These are phyloP conservation scores for Taiozyma sp. DNA, from an alignment of 1,139 yeast genomes.

Conservation along the genomic window DNA sequence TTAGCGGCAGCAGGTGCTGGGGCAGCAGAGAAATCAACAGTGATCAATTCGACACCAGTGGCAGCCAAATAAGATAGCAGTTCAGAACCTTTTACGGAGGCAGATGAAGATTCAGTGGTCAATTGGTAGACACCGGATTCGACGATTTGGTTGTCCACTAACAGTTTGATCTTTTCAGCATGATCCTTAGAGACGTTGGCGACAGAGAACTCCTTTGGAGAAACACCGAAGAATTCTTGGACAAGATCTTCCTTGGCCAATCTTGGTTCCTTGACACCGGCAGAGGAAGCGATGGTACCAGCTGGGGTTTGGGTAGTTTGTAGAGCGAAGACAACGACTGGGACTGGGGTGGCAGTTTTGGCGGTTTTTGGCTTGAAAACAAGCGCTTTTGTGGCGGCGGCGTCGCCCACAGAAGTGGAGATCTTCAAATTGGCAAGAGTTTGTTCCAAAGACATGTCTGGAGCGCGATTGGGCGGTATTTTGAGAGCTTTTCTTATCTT, in stretches of 20 bases:
- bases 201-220: conserved; percentile 63
- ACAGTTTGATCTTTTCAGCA: conserved; percentile 58
- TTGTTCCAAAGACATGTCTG: conserved; percentile 51
- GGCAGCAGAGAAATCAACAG: conserved; percentile 25
- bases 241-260: conserved; percentile 80
- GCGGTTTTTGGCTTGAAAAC: conserved; percentile 92
- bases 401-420: conserved; percentile 40
- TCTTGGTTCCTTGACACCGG: conserved; percentile 79
- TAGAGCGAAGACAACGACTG: conserved; percentile 75
- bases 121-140: conserved; percentile 43
- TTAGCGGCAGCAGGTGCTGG: conserved; percentile 20
- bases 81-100: conserved; percentile 47
- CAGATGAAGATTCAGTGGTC: conserved; percentile 53
- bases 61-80: conserved; percentile 47
- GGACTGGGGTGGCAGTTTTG: conserved; percentile 75
- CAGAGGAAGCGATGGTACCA: conserved; percentile 55
- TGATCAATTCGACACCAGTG: conserved; percentile 44
- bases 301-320: conserved; percentile 68
- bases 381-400: conserved; percentile 59
- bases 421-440: conserved; percentile 44
- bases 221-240: conserved; percentile 53
- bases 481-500: not conserved
- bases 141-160: conserved; percentile 56
- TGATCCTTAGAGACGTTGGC: conserved; percentile 50
- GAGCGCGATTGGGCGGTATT: not conserved